Conservation (phyloP, 768 basidiomycete genomes). For the Pholiota molesta region DNA sequence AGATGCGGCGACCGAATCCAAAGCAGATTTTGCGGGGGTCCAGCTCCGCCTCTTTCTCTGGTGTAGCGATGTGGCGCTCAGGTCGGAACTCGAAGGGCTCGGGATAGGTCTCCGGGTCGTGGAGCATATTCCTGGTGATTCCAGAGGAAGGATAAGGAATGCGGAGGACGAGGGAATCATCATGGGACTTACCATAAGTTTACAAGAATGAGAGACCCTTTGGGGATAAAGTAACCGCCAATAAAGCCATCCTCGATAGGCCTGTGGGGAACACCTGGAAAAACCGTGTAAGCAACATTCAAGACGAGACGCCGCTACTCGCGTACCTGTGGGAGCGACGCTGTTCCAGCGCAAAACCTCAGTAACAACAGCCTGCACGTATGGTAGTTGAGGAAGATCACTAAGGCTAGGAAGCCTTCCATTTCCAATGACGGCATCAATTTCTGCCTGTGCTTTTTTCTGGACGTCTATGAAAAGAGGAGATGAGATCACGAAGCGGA, state of each 20-base stretch:
- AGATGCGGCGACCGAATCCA: conserved; percentile 50
- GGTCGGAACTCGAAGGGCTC: conserved; percentile 55
- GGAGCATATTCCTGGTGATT: conserved; percentile 51
- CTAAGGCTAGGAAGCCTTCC: conserved; percentile 40
- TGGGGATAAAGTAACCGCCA: conserved; percentile 50
- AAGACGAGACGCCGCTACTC: not conserved
- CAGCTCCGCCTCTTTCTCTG: conserved; percentile 32
- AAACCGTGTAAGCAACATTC: not conserved
- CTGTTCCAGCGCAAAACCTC: conserved; percentile 54
- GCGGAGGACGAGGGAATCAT: not conserved
- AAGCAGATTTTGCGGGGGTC: conserved; percentile 48
- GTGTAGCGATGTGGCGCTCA: conserved; percentile 40
- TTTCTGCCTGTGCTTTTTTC: conserved; percentile 53
- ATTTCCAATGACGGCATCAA: conserved; percentile 43
- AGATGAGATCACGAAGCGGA: conserved; percentile 2
- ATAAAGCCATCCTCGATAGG: conserved; percentile 47
- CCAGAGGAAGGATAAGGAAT: not conserved
- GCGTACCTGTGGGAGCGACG: conserved; percentile 45
- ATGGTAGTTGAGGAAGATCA: conserved; percentile 51
- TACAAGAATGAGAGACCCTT: conserved; percentile 45
- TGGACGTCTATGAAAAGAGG: conserved; percentile 42
- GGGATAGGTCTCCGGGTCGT: conserved; percentile 51
- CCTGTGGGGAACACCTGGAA: conserved; percentile 46
- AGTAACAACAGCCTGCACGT: conserved; percentile 45
- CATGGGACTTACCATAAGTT: conserved; percentile 46